phyloP scores from a whole-genome alignment of 768 basidiomycete species.

The Lentinula edodes region DNA sequence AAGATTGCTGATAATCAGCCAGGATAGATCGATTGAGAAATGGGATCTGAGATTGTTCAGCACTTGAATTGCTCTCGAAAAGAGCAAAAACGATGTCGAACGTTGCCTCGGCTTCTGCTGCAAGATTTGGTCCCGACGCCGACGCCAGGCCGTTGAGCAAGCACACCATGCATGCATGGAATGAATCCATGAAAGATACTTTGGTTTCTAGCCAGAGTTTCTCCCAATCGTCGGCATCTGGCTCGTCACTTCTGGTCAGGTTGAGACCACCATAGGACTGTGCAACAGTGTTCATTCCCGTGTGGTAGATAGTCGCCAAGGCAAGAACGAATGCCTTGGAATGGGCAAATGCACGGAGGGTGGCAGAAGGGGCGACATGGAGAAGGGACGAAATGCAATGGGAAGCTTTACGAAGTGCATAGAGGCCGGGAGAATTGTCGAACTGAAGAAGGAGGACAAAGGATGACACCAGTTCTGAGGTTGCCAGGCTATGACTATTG shows the following conservation, averaged over 20 bases:
- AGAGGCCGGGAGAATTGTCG: constrained; percentile 42
- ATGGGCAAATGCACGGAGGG: constrained; percentile 48
- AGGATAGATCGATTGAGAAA: constrained; percentile 68
- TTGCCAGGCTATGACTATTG: constrained; percentile 25
- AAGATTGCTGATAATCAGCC: constrained; percentile 67
- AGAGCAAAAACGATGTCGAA: constrained; percentile 59
- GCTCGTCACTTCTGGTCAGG: constrained; percentile 19
- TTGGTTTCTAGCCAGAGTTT: constrained; percentile 69
- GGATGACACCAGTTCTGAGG: constrained; percentile 47
- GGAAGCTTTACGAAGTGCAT: constrained; percentile 58
- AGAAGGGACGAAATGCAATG: constrained; percentile 54
- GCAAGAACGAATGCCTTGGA: constrained; percentile 48
- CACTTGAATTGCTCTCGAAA: constrained; percentile 39
- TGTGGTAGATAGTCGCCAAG: constrained; percentile 56
- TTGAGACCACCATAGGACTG: constrained; percentile 56
- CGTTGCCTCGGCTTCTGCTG: constrained; percentile 42
- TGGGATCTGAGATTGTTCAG: constrained; percentile 29
- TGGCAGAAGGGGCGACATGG: constrained; percentile 39
- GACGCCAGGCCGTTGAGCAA: constrained; percentile 44
- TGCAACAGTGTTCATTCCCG: constrained; percentile 49
- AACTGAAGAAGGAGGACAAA: constrained; percentile 47
- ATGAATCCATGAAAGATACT: constrained; percentile 62
- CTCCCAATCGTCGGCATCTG: constrained; percentile 59
- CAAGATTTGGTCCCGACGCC: constrained; percentile 37
- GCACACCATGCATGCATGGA: constrained; percentile 52